A percentile compares a stretch with the other conserved stretches of the same genome.
These are phyloP conservation scores for Colletotrichum tabaci DNA, from an alignment of 2,329 filamentous ascomycete genomes.

Conservation along the genomic window DNA sequence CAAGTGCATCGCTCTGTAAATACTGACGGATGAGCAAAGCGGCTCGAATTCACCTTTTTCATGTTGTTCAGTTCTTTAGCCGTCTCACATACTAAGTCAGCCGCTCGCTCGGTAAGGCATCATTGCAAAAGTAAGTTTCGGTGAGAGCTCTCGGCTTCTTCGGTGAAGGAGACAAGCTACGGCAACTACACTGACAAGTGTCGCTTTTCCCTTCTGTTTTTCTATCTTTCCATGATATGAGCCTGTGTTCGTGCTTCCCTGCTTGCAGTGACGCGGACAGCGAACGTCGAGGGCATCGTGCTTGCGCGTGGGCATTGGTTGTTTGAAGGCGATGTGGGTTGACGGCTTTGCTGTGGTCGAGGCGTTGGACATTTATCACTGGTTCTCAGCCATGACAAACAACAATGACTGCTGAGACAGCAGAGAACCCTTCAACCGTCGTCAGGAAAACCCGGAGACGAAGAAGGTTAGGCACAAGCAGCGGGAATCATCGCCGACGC, in stretches of 20 bases:
- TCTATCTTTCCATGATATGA: neutral
- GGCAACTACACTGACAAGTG: neutral
- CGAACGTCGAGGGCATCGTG: neutral
- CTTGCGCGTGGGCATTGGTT: neutral
- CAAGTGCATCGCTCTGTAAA: no score
- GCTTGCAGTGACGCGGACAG: neutral
- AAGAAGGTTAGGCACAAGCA: neutral
- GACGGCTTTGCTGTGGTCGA: neutral
- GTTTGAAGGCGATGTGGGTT: neutral
- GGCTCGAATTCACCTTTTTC: neutral
- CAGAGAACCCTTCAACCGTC: neutral
- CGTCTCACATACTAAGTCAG: neutral
- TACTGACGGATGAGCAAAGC: neutral
- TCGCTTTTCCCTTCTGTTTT: neutral
- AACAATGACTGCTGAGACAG: neutral
- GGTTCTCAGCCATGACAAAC: neutral
- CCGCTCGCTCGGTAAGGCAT: neutral
- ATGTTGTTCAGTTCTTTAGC: neutral
- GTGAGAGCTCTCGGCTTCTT: neutral
- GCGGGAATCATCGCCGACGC: neutral
- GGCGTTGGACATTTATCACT: neutral
- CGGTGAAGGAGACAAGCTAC: neutral
- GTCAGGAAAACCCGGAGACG: neutral
- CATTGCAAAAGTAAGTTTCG: neutral
- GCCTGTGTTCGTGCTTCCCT: neutral